Evolutionary conservation across 73 alveolate genomes (phyloP).

Genomic region (Paramecium biaurelia): DNA sequence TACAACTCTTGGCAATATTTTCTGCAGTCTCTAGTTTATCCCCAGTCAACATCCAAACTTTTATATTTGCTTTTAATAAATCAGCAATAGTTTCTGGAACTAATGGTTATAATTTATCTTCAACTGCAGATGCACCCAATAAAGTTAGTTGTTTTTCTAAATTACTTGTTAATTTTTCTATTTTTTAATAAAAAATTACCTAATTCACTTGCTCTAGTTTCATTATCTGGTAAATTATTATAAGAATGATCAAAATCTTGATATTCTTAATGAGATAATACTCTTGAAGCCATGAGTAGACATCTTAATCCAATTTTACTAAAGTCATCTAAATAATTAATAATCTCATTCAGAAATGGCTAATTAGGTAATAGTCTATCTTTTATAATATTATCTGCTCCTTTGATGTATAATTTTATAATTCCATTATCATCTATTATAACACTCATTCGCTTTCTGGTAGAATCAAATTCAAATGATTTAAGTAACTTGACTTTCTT

Average conservation of each 20-base stretch:
- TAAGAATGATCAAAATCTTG: slow-evolving; percentile 69
- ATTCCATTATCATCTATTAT: slow-evolving; percentile 79
- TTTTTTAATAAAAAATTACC: background rate
- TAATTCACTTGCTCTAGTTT: slow-evolving; percentile 70
- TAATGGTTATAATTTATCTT: slow-evolving; percentile 94
- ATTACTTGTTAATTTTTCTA: slow-evolving; percentile 78
- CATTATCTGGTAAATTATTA: slow-evolving; percentile 71
- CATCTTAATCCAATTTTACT: slow-evolving; percentile 88
- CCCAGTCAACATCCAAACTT: slow-evolving; percentile 88
- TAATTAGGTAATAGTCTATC: slow-evolving; percentile 59
- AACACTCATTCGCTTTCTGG: slow-evolving; percentile 92
- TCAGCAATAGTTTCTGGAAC: slow-evolving; percentile 96
- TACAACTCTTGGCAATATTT: slow-evolving; percentile 94
- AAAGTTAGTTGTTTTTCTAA: slow-evolving; percentile 86
- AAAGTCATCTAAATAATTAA: slow-evolving; percentile 66
- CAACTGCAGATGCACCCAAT: slow-evolving; percentile 97
- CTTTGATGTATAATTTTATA: slow-evolving; percentile 70
- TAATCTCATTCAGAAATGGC: slow-evolving; percentile 63
- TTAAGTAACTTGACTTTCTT: slow-evolving; percentile 74
- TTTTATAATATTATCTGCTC: slow-evolving; percentile 82
- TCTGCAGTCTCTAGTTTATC: slow-evolving; percentile 99
- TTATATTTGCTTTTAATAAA: slow-evolving; percentile 66
- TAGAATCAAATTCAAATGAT: slow-evolving; percentile 90
- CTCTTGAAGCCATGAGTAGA: slow-evolving; percentile 88
- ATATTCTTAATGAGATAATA: slow-evolving; percentile 85